phyloP scores from a whole-genome alignment of 345 rosid genomes.

The Lumnitzera littorea region DNA sequence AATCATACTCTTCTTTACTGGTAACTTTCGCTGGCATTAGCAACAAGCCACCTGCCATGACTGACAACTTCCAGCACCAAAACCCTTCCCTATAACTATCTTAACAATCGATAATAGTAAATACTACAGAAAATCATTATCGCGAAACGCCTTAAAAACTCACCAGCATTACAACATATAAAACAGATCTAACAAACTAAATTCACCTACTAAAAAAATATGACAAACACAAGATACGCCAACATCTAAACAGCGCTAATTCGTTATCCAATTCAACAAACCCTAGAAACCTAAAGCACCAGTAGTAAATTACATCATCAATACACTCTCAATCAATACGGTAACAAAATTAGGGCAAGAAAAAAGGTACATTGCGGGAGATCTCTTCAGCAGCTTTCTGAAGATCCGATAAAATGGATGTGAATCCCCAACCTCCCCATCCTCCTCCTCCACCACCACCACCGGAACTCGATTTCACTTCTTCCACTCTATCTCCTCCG shows the following conservation, averaged over 20 bases:
- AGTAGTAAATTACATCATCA: neutral
- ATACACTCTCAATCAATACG: neutral
- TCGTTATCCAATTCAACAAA: neutral
- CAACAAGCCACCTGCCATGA: no score
- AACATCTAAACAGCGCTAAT: neutral
- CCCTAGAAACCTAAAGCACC: neutral
- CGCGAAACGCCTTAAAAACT: no score
- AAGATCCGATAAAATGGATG: conserved; percentile 82
- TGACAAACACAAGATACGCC: neutral
- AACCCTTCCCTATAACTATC: no score
- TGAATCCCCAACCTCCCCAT: conserved; percentile 93
- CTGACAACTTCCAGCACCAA: no score
- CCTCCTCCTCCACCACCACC: conserved; percentile 36
- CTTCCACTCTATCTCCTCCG: conserved; percentile 17
- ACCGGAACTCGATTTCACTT: conserved; percentile 13
- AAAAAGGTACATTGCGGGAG: conserved; percentile 65
- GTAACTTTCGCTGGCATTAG: no score
- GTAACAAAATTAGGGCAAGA: neutral
- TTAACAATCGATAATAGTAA: no score
- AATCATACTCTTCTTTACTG: no score
- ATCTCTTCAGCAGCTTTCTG: conserved; percentile 93
- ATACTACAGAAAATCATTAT: no score
- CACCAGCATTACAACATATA: neutral
- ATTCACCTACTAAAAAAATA: neutral
- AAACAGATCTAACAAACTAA: neutral